A percentile compares a stretch with the other conserved stretches of the same genome.
Evolutionary conservation across 345 rosid species (phyloP).

Genomic region (Heritiera fomes): DNA sequence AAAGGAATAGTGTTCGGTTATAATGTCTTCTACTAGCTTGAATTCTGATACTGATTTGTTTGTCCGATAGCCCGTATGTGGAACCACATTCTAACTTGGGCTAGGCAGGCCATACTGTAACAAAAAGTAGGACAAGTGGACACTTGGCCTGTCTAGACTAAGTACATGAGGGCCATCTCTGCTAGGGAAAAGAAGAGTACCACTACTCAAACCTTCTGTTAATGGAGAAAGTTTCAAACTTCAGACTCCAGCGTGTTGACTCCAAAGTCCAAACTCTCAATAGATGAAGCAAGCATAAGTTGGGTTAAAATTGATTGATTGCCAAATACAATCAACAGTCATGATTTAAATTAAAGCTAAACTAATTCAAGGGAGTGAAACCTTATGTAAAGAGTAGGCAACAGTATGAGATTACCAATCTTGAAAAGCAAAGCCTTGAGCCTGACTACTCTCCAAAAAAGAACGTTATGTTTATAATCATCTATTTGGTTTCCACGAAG

Average conservation of each 20-base stretch:
- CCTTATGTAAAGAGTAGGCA: conserved; percentile 1
- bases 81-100: too few species aligned
- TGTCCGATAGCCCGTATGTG: too few species aligned
- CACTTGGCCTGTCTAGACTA: background rate
- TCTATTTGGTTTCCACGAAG: background rate
- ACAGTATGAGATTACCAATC: conserved; percentile 12
- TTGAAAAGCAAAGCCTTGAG: background rate
- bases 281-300: too few species aligned
- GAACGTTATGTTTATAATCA: background rate
- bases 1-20: too few species aligned
- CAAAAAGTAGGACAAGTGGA: background rate
- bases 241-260: too few species aligned
- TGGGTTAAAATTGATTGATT: conserved; percentile 9
- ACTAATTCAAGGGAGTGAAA: background rate
- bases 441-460: background rate
- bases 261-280: too few species aligned
- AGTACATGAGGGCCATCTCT: background rate
- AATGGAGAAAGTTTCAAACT: too few species aligned
- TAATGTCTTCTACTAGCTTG: background rate
- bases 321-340: background rate
- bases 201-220: too few species aligned
- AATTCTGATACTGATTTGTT: background rate
- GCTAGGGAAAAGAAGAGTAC: background rate
- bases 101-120: too few species aligned
- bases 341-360: background rate